Base-by-base conservation (phyloP, 768 basidiomycete genomes). In the Hericium alpestre region DNA sequence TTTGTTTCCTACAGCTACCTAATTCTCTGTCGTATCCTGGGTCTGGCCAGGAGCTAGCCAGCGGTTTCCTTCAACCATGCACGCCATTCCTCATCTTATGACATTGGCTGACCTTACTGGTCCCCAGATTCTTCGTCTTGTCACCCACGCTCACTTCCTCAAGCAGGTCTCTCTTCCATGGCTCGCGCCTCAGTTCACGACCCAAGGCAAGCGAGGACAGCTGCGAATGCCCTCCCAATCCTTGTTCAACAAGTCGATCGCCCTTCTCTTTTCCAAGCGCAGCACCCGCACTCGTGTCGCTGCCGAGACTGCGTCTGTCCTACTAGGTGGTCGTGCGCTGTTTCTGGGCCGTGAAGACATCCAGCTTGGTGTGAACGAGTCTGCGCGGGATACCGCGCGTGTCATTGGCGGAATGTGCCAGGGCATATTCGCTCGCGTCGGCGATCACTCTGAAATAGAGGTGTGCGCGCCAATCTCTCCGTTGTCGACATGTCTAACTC, bases 351-450 rank as follows among this genome's bases (percentile, higher is more conserved):
- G 72, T 50, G 86, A 87, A 2, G 96, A 98, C 67, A 94, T 97
- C 55, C 96, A 99, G 64, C 76, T 99, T 20, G 95, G 95, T 50
- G 93, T 97, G 46, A 99, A 96, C 70, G 96, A 99, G 78, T 81
- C 76, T 27, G 68, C 82, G 3, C 75, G 88, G 41, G 96, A 99
- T 72, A 83, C 89, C 0, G 87, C 91, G 12, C 79, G 85, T 23
- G 91, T 99, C 10, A 82, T 98, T 59, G 87, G 90, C 2, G 89
- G 90, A 4, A 96, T 98, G 94, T 90, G 87, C 57, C 86, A 97
- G 70, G 96, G 94, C 13, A 90, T 98, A 56, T 95, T 98, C 73
- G 95, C 96, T 23, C 86, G 96, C 49, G 94, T 99, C 3, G 93
- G 92, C 4, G 87, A 81, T 27, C 96, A 99, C 70, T 76, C 78